These are phyloP conservation scores for Colletotrichum sidae DNA, from an alignment of 2,329 filamentous ascomycete species.

Conservation along the genomic window DNA sequence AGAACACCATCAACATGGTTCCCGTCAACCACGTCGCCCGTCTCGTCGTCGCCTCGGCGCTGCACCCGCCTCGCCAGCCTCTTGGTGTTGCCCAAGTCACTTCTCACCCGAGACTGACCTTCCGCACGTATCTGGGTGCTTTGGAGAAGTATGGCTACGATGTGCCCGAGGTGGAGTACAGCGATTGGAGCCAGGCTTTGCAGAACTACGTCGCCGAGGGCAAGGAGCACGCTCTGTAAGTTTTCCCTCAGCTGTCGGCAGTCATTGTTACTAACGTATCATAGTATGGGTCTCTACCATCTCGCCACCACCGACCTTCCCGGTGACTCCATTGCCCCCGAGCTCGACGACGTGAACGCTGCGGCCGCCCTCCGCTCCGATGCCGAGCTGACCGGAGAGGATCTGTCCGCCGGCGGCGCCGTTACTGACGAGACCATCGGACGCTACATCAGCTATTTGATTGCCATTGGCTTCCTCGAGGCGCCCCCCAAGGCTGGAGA, in stretches of 20 bases:
- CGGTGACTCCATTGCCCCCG: constrained; percentile 75
- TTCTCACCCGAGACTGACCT: constrained; percentile 79
- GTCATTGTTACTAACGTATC: constrained; percentile 6
- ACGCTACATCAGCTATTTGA: constrained; percentile 64
- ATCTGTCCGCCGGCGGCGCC: constrained; percentile 62
- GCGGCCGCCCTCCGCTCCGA: constrained; percentile 67
- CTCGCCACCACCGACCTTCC: constrained; percentile 78
- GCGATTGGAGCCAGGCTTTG: constrained; percentile 75
- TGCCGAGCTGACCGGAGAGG: constrained; percentile 59
- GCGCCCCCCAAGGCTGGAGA: constrained; percentile 48
- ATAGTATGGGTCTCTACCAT: constrained; percentile 74
- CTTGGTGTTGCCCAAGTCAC: constrained; percentile 80
- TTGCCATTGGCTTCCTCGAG: constrained; percentile 54
- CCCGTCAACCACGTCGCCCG: constrained; percentile 86
- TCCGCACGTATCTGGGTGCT: constrained; percentile 80
- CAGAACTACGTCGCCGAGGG: constrained; percentile 77
- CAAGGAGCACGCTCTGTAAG: constrained; percentile 48
- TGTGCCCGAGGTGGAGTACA: constrained; percentile 74
- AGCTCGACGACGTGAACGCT: constrained; percentile 78
- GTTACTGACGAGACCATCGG: constrained; percentile 69
- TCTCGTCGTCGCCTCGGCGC: constrained; percentile 80
- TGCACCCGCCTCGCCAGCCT: constrained; percentile 65
- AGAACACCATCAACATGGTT: constrained; percentile 90
- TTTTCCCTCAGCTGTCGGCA: background rate
- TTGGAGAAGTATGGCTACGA: constrained; percentile 80